Conservation (phyloP, 495 filamentous ascomycete genomes). For the Rusavskia elegans region DNA sequence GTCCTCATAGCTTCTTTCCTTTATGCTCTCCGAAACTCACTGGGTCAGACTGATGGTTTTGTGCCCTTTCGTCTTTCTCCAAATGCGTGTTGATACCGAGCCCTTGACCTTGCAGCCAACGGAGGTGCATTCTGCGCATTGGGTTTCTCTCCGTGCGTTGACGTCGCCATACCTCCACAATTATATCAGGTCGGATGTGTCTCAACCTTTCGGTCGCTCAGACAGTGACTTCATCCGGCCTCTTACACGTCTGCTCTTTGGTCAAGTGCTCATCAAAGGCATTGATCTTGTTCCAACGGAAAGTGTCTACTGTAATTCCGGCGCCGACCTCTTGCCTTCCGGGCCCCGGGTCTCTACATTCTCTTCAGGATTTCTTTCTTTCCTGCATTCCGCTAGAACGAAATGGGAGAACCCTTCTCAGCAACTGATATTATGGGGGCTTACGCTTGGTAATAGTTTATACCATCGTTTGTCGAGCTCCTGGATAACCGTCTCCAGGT, state of each 20-base stretch:
- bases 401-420: conserved; percentile 22
- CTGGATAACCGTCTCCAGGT: conserved; percentile 16
- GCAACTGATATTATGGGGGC: conserved; percentile 52
- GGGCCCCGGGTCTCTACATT: background rate
- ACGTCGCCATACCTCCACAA: conserved; percentile 47
- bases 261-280: conserved; percentile 59
- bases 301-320: conserved; percentile 37
- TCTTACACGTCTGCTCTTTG: conserved; percentile 38
- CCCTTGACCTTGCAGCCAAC: conserved; percentile 49
- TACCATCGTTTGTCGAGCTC: background rate
- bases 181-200: conserved; percentile 48
- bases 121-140: conserved; percentile 62
- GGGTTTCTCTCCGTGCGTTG: conserved; percentile 55
- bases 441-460: conserved; percentile 34
- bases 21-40: conserved; percentile 4
- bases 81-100: conserved; percentile 40
- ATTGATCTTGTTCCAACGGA: conserved; percentile 48
- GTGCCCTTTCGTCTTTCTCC: conserved; percentile 58
- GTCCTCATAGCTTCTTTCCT: conserved; percentile 12
- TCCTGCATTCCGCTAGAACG: background rate
- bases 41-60: conserved; percentile 52
- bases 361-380: background rate
- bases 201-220: conserved; percentile 40
- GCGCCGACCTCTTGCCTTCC: conserved; percentile 28
- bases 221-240: conserved; percentile 33